phyloP scores from a whole-genome alignment of 129 eudicot species.

The Flaveria robusta region DNA sequence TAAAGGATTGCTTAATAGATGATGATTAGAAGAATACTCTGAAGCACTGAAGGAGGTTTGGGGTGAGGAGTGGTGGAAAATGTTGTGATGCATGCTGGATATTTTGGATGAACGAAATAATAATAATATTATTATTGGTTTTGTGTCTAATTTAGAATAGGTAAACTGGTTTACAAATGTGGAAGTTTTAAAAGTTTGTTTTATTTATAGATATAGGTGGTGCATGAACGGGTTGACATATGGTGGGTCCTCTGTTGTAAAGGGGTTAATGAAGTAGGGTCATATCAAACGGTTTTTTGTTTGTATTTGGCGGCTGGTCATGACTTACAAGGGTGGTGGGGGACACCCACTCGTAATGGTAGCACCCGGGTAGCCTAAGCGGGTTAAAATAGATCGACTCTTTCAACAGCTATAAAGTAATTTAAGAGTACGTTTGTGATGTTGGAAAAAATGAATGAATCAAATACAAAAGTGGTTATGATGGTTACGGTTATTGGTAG shows the following conservation, averaged over 20 bases:
- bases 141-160: neutral
- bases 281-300: conserved; percentile 18
- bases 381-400: no score
- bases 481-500: no score
- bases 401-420: no score
- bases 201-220: conserved; percentile 9
- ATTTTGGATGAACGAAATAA: neutral
- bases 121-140: neutral
- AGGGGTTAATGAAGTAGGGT: conserved; percentile 11
- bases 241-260: neutral
- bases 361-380: no score
- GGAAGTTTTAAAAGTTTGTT: neutral
- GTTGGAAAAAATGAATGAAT: no score
- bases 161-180: neutral
- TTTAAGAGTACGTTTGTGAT: no score
- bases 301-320: conserved; percentile 33
- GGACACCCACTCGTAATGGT: no score
- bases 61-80: conserved; percentile 5
- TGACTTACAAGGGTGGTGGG: no score
- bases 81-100: conserved; percentile 23
- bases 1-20: neutral
- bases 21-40: conserved; percentile 1
- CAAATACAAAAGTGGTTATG: no score
- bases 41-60: conserved; percentile 18
- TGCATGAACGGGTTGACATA: conserved; percentile 9